Evolutionary conservation across 2,329 filamentous ascomycete genomes (phyloP).

Genomic region (Xylogone sp.): DNA sequence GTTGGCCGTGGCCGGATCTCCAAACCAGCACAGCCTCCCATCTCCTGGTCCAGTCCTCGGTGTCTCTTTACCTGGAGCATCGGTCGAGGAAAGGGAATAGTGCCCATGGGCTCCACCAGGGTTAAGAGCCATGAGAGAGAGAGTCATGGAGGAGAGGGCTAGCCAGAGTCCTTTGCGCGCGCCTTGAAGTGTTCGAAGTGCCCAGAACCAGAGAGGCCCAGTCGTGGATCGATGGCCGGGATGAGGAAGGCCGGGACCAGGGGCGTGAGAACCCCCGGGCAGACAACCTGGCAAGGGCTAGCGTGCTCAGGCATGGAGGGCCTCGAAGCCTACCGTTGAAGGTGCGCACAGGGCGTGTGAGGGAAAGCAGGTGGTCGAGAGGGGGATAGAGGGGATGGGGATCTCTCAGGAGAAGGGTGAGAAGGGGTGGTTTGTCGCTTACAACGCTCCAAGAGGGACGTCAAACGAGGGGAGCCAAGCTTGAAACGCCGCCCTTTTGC

Average conservation of each 20-base stretch:
- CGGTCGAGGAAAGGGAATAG: neutral
- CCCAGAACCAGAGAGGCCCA: too few species aligned
- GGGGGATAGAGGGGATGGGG: neutral
- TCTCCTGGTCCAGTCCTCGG: slow-evolving; percentile 3
- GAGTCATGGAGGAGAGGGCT: neutral
- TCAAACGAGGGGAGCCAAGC: neutral
- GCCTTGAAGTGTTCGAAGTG: too few species aligned
- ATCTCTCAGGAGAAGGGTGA: neutral
- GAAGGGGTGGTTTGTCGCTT: too few species aligned
- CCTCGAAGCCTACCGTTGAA: neutral
- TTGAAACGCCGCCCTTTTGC: neutral
- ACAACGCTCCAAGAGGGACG: too few species aligned
- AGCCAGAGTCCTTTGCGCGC: neutral
- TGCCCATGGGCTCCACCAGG: neutral
- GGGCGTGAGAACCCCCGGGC: neutral
- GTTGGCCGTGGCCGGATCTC: slow-evolving; percentile 13
- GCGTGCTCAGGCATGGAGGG: neutral
- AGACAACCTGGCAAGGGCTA: neutral
- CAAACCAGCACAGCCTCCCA: slow-evolving; percentile 12
- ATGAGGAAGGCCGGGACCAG: neutral
- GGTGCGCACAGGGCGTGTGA: slow-evolving; percentile 10
- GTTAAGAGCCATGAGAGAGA: neutral
- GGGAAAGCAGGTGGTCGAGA: slow-evolving; percentile 8
- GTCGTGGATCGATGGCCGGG: neutral
- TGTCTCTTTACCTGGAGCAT: neutral